Evolutionary conservation across 2,329 filamentous ascomycete genomes (phyloP), one percentile per base, ranked within the genome.

Genomic region (Aspergillus transmontanensis): DNA sequence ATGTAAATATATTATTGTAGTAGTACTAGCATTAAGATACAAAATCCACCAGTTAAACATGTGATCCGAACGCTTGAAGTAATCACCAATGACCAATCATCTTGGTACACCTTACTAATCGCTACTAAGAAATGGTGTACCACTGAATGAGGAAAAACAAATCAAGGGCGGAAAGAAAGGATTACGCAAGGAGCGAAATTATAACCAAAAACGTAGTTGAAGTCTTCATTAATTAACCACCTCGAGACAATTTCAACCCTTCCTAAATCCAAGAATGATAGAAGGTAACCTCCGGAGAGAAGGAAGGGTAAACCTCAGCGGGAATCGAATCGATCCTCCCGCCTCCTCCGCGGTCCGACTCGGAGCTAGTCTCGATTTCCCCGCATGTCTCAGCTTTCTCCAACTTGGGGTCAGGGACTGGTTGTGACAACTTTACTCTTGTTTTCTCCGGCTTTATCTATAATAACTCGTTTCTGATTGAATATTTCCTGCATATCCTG

Each of bases 311-410:
- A 23, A 23, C 43, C n/a, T 23, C 19, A 21, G 9, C 43, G n/a
- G 43, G 4, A 46, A 10, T 30, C 19, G 28, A 32, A 51, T 51
- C 28, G 28, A 51, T 51, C 48, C 7, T 34, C 57, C 53, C 53
- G 41, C 39, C 53, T 51, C 30, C 57, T 62, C 60, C 60, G 63
- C 63, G 60, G 63, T 23, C 63, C 60, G 57, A 32, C 30, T 32
- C 30, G 30, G 32, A 36, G 14, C 14, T 36, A 36, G 14, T 36
- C 11, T 60, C 58, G 21, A n/a, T 55, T 54, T 58, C 59, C 41
- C 50, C 43, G 57, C 56, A 48, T 45, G 48, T 53, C 28, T 16
- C 51, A 30, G 23, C n/a, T 26, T 53, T 58, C 57, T 41, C 57
- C 57, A 55, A 55, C 11, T 55, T 19, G 32, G 51, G 32, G 51